Evolutionary conservation across 441 rosid species (phyloP).

Genomic region (Populus tomentosa): DNA sequence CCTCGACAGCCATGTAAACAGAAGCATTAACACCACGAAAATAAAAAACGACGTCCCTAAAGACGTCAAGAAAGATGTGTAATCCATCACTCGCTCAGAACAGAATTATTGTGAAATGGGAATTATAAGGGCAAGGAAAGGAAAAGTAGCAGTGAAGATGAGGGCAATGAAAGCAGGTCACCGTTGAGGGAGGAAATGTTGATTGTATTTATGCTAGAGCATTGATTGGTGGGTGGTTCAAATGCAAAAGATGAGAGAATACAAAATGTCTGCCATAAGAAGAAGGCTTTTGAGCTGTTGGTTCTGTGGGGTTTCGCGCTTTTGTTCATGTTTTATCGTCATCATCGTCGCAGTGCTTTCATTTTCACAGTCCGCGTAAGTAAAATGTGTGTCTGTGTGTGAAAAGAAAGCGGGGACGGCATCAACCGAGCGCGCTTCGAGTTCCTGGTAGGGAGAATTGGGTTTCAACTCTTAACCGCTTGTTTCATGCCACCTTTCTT

Average conservation of each 20-base stretch:
- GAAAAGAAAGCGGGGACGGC: too few species aligned
- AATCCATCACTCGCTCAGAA: constrained; percentile 50
- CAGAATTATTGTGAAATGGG: background rate
- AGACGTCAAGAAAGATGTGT: constrained; percentile 74
- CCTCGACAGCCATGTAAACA: constrained; percentile 71
- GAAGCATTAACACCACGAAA: constrained; percentile 56
- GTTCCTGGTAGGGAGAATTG: too few species aligned
- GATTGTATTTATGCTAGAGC: background rate
- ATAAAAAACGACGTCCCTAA: constrained; percentile 62
- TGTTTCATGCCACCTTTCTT: too few species aligned
- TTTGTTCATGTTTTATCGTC: too few species aligned
- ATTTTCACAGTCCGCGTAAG: too few species aligned
- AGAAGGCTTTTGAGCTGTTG: background rate
- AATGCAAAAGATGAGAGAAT: background rate
- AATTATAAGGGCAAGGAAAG: too few species aligned
- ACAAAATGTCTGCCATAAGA: background rate
- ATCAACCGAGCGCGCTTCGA: too few species aligned
- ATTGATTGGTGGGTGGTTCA: background rate
- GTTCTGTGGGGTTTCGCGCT: too few species aligned
- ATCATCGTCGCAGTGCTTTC: too few species aligned
- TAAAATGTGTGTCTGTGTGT: too few species aligned
- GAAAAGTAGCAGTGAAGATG: constrained; percentile 11
- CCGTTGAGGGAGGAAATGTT: background rate
- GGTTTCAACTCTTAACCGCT: too few species aligned
- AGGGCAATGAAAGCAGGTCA: background rate